phyloP scores from a whole-genome alignment of 2,329 filamentous ascomycete species.

The Fusarium goolgardi region DNA sequence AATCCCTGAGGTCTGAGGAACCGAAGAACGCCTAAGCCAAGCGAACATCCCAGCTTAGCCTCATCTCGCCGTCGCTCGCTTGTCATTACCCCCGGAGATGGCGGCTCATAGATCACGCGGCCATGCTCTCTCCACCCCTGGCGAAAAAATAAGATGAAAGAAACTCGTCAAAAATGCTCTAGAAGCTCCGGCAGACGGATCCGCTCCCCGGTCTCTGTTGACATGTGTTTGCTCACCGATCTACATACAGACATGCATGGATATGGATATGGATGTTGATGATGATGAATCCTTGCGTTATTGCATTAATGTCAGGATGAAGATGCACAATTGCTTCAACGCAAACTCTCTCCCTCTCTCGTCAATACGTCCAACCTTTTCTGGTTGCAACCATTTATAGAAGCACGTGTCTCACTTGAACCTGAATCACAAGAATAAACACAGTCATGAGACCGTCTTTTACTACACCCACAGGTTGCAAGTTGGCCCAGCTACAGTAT shows the following conservation, averaged over 20 bases:
- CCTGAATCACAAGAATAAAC: slow-evolving; percentile 18
- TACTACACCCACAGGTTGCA: slow-evolving; percentile 33
- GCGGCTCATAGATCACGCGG: slow-evolving; percentile 47
- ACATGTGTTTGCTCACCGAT: slow-evolving; percentile 23
- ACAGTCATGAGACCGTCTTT: slow-evolving; percentile 34
- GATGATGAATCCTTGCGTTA: slow-evolving; percentile 11
- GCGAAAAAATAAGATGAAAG: slow-evolving; percentile 33
- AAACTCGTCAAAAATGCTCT: slow-evolving; percentile 41
- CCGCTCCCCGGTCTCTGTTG: slow-evolving; percentile 25
- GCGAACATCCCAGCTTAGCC: slow-evolving; percentile 37
- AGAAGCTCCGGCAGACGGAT: slow-evolving; percentile 39
- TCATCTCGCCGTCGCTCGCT: slow-evolving; percentile 39
- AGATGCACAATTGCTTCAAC: slow-evolving; percentile 15
- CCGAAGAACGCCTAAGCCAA: slow-evolving; percentile 15
- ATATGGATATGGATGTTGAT: neutral
- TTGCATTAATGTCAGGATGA: slow-evolving; percentile 9
- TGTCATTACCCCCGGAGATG: slow-evolving; percentile 42
- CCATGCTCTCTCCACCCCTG: slow-evolving; percentile 34
- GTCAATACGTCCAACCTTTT: slow-evolving; percentile 2
- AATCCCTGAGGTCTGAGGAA: slow-evolving; percentile 23
- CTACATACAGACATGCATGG: slow-evolving; percentile 7
- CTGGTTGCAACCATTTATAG: slow-evolving; percentile 19
- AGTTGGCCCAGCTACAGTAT: slow-evolving; percentile 30
- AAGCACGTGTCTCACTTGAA: slow-evolving; percentile 37
- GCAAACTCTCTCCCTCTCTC: neutral